Conservation (phyloP, 805 yeast species). For the Wickerhamomyces xylosicus region DNA sequence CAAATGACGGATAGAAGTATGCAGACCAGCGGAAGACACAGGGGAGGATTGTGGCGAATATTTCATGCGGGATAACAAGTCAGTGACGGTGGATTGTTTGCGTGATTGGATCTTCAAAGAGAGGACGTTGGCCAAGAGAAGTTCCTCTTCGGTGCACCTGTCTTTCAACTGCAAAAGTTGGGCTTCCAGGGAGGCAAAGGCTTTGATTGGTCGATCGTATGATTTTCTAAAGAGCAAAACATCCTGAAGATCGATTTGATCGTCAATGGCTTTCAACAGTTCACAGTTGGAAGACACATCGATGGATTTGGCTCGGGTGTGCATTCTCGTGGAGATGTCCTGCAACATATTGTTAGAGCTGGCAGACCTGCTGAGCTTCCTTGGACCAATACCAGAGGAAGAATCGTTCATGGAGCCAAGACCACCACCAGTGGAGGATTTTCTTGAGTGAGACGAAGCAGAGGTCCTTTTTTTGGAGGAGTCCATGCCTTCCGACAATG, state of each 20-base stretch:
- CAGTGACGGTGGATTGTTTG: conserved; percentile 21
- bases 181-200: conserved; percentile 10
- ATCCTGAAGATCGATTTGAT: conserved; percentile 59
- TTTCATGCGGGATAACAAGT: conserved; percentile 25
- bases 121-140: conserved; percentile 22
- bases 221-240: conserved; percentile 49
- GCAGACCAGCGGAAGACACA: conserved; percentile 15
- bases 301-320: conserved; percentile 43
- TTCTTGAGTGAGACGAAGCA: conserved; percentile 4
- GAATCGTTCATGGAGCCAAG: too few species aligned
- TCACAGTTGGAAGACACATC: conserved; percentile 34
- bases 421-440: conserved; percentile 8
- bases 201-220: conserved; percentile 13
- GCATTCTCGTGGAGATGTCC: conserved; percentile 51
- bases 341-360: conserved; percentile 27
- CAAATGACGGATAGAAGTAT: conserved; percentile 21
- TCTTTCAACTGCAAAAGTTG: neutral
- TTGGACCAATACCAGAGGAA: too few species aligned
- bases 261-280: conserved; percentile 45
- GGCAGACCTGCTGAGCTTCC: neutral
- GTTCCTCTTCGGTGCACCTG: conserved; percentile 16
- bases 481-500: conserved; percentile 9
- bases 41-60: conserved; percentile 18
- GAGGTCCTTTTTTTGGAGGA: conserved; percentile 2
- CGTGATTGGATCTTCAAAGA: conserved; percentile 22